A percentile compares a stretch with the other conserved stretches of the same genome.
Evolutionary conservation across 106 monocot species (phyloP).

Genomic region (Xerophyta viscosa): DNA sequence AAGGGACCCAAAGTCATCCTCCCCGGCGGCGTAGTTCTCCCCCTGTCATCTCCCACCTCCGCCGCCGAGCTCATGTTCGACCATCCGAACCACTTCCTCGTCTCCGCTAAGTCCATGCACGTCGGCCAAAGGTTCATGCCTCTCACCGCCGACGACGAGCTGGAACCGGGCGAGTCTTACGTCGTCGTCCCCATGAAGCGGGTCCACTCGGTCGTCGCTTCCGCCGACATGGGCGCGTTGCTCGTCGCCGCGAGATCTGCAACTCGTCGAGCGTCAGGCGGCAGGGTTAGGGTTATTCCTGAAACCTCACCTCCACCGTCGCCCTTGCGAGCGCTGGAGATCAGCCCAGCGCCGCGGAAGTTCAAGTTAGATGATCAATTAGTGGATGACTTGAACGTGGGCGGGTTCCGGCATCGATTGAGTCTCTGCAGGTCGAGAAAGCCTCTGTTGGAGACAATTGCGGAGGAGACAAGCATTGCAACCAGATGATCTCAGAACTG

Average conservation of each 20-base stretch:
- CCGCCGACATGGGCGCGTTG: conserved; percentile 32
- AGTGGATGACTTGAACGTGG: conserved; percentile 3
- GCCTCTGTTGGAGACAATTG: conserved; percentile 60
- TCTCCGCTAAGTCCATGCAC: conserved; percentile 21
- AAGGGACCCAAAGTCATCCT: conserved; percentile 24
- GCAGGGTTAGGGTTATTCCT: conserved; percentile 8
- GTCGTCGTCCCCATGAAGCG: conserved; percentile 52
- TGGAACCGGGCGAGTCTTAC: conserved; percentile 43
- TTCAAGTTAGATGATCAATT: conserved; percentile 5
- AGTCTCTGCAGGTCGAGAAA: conserved; percentile 37
- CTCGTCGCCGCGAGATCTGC: conserved; percentile 23
- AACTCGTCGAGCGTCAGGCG: conserved; percentile 6
- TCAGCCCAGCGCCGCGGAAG: not conserved
- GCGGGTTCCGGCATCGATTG: conserved; percentile 33
- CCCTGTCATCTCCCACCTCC: conserved; percentile 8
- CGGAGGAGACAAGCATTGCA: conserved; percentile 18
- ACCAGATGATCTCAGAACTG: not conserved
- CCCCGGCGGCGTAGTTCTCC: conserved; percentile 23
- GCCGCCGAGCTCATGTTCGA: conserved; percentile 91
- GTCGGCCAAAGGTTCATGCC: conserved; percentile 34
- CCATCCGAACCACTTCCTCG: conserved; percentile 53
- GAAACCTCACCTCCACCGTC: not conserved
- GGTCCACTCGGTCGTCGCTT: conserved; percentile 27
- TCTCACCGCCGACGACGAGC: conserved; percentile 65
- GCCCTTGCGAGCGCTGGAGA: too few relatives aligned